A percentile compares a stretch with the other conserved stretches of the same genome.
phyloP scores from a whole-genome alignment of 352 stramenopile species.

The Phytopythium vexans region DNA sequence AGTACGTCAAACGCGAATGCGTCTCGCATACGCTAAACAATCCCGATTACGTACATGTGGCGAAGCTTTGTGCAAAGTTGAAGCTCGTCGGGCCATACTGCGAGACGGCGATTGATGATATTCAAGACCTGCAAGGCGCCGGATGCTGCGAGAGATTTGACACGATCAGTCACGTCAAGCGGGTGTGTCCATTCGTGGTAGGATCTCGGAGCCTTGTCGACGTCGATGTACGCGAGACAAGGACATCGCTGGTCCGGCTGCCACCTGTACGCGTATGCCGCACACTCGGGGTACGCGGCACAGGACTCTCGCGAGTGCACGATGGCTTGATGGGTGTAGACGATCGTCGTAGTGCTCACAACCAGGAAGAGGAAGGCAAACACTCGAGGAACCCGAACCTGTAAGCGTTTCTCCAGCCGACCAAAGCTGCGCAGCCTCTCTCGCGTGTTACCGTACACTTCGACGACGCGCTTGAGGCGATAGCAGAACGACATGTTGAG shows the following conservation, averaged over 20 bases:
- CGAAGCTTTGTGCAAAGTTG: constrained; percentile 9
- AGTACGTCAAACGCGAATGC: background rate
- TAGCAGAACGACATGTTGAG: constrained; percentile 23
- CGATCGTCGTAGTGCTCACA: background rate
- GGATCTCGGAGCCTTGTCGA: constrained; percentile 11
- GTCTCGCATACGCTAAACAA: background rate
- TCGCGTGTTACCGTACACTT: background rate
- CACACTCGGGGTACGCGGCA: constrained; percentile 3
- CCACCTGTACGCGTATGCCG: constrained; percentile 3
- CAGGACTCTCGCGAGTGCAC: background rate
- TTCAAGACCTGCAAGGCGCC: constrained; percentile 17
- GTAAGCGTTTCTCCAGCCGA: background rate
- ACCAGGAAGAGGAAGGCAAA: background rate
- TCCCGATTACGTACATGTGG: constrained; percentile 13
- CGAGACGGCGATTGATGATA: constrained; percentile 20
- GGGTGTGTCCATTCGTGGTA: constrained; percentile 18
- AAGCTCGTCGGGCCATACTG: constrained; percentile 16
- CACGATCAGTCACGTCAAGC: constrained; percentile 7
- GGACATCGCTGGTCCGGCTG: constrained; percentile 10
- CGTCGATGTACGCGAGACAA: constrained; percentile 22
- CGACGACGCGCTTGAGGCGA: constrained; percentile 15
- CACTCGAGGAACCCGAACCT: background rate
- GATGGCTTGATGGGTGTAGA: background rate
- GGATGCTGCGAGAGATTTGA: constrained; percentile 12
- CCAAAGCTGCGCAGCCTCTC: background rate